Evolutionary conservation across 345 rosid species (phyloP).

Genomic region (Jatropha curcas): DNA sequence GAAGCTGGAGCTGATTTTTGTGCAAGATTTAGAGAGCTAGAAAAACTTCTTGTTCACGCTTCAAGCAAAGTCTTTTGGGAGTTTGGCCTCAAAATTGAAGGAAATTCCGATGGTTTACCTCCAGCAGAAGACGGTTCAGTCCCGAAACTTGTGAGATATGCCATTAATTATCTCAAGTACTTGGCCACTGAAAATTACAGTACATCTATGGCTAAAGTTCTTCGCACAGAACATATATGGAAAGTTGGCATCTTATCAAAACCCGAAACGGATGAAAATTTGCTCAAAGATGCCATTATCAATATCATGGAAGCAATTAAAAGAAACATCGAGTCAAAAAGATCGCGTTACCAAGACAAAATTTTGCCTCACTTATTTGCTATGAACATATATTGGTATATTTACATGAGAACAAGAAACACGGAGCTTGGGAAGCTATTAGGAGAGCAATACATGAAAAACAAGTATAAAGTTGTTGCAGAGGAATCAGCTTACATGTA

Average conservation of each 20-base stretch:
- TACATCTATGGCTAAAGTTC: constrained; percentile 51
- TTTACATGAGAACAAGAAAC: constrained; percentile 57
- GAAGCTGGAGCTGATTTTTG: constrained; percentile 63
- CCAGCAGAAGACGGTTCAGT: constrained; percentile 58
- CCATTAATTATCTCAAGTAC: constrained; percentile 59
- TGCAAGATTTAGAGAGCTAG: constrained; percentile 54
- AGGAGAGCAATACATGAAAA: constrained; percentile 49
- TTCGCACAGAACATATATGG: constrained; percentile 61
- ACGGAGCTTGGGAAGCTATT: constrained; percentile 54
- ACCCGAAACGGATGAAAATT: constrained; percentile 43
- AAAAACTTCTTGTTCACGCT: constrained; percentile 56
- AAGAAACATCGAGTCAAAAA: constrained; percentile 56
- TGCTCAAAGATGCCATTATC: constrained; percentile 49
- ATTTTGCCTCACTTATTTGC: constrained; percentile 42
- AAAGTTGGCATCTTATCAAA: constrained; percentile 51
- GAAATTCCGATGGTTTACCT: constrained; percentile 52
- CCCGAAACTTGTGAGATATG: constrained; percentile 64
- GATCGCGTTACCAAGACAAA: constrained; percentile 48
- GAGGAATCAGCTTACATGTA: constrained; percentile 66
- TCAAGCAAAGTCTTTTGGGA: constrained; percentile 65
- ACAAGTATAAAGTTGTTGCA: constrained; percentile 45
- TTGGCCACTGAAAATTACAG: constrained; percentile 45
- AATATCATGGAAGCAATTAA: constrained; percentile 61
- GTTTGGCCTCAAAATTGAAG: constrained; percentile 65
- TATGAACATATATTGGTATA: constrained; percentile 71